Base-by-base conservation (phyloP, 345 rosid species). In the Linum usitatissimum region DNA sequence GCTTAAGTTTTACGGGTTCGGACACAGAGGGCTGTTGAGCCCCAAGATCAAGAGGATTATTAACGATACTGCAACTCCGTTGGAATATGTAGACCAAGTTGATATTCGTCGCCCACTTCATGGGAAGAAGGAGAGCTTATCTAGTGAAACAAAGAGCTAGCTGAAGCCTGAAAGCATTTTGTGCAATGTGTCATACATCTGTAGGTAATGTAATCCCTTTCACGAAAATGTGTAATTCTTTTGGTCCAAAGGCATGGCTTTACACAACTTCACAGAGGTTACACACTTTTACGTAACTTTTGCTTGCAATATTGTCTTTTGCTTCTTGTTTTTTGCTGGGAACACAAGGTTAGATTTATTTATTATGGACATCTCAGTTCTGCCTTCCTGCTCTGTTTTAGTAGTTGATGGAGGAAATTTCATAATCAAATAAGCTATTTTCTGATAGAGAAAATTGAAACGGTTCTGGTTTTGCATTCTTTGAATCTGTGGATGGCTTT, bases 11-110 rank as follows among this genome's bases (percentile, higher is more conserved):
- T 92, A 92, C 61, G 98, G 97, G 5, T 92, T 92, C 63, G 68
- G 94, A 45, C 98, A 92, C 57, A 80, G 94, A 65, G 97, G 98
- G 55, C 72, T 92, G 83, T 75, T 92, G 66, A 83, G 97, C 65
- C 97, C 96, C 71, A 89, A 92, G 86, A 85, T 89, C 70, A 90
- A 79, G 77, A 89, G 90, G 82, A 86, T 81, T 57, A 79, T 88
- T 71, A 90, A 92, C 17, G 97, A 92, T 80, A 85, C 97, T 9
- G 75, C 60, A 0, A 70, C 77, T 61, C 97, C 96, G 1, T 68
- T 87, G 83, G 79, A 79, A 68, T 80, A 68, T 55, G 91, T 92
- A 10, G 79, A 92, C 71, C 70, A 80, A 76, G 86, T 92, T 69
- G 93, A 92, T 66, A 83, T 86, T 66, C 90, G 97, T 1, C 89